Evolutionary conservation across 2,329 filamentous ascomycete genomes (phyloP).

Genomic region (Exophiala calicioides): DNA sequence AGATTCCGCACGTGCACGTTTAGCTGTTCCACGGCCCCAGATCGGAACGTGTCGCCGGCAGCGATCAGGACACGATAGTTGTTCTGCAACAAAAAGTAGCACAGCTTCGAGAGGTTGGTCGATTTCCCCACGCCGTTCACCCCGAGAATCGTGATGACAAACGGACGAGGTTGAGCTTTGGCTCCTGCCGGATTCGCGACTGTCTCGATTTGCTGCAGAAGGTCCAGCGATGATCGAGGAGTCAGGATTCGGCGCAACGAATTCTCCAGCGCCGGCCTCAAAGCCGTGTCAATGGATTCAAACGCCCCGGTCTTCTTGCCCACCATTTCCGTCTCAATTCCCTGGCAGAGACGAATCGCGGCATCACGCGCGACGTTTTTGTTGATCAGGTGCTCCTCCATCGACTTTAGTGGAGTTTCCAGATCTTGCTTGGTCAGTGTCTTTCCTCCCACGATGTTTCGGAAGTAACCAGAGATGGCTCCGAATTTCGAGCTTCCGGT

Average conservation of each 20-base stretch:
- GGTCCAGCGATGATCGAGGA: constrained; percentile 88
- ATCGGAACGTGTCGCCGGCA: constrained; percentile 94
- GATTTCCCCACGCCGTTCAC: constrained; percentile 99
- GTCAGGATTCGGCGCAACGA: constrained; percentile 94
- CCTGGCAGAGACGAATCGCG: constrained; percentile 84
- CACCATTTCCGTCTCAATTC: constrained; percentile 84
- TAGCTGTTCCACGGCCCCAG: constrained; percentile 93
- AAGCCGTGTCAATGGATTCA: constrained; percentile 80
- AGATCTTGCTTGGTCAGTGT: constrained; percentile 85
- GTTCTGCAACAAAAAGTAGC: constrained; percentile 96
- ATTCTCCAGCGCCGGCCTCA: constrained; percentile 84
- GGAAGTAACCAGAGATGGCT: constrained; percentile 83
- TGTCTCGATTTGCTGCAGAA: constrained; percentile 87
- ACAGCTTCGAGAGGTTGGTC: constrained; percentile 96
- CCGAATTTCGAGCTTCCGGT: constrained; percentile 71
- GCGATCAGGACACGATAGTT: constrained; percentile 93
- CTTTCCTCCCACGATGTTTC: constrained; percentile 94
- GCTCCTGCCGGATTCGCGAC: constrained; percentile 68
- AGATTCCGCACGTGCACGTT: constrained; percentile 93
- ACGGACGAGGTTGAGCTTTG: constrained; percentile 71
- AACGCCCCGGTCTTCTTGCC: constrained; percentile 91
- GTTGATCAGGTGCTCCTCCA: constrained; percentile 90
- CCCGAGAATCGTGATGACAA: constrained; percentile 96
- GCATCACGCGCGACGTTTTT: constrained; percentile 98
- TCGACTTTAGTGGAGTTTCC: constrained; percentile 87